These are phyloP conservation scores for Musa beccarii DNA, from an alignment of 176 grass and related monocot genomes.

Conservation along the genomic window DNA sequence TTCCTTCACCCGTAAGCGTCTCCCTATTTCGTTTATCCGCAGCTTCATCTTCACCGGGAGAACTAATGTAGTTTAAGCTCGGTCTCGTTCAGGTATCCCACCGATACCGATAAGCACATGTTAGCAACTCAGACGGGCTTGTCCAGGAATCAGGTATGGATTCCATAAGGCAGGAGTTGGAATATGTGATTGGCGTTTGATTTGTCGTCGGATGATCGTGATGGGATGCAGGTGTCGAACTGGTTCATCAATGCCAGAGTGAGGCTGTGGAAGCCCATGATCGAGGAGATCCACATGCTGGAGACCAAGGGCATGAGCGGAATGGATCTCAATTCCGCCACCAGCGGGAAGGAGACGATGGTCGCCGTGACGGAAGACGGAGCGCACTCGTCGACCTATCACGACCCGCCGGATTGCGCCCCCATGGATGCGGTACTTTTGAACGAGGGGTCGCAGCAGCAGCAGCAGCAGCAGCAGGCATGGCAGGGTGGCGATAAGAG, in stretches of 20 bases:
- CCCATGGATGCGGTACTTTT: conserved; percentile 5
- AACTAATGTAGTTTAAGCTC: neutral
- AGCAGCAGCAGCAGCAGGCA: neutral
- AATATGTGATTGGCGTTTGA: neutral
- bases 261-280: conserved; percentile 59
- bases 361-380: neutral
- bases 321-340: conserved; percentile 12
- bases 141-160: conserved; percentile 45
- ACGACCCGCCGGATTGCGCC: neutral
- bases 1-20: conserved; percentile 52
- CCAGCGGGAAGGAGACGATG: conserved; percentile 4
- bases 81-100: conserved; percentile 37
- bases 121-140: conserved; percentile 48
- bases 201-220: neutral
- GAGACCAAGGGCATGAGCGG: conserved; percentile 33
- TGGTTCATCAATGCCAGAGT: conserved; percentile 60
- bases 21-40: neutral
- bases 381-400: neutral
- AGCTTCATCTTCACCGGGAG: neutral
- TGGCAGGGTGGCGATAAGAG: conserved; percentile 32
- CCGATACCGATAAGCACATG: conserved; percentile 61
- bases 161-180: neutral
- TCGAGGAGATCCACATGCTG: conserved; percentile 57
- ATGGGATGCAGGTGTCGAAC: conserved; percentile 39
- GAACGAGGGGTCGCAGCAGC: neutral